Conservation (phyloP, 1,284 basidiomycete species). For the Ganoderma sinense region DNA sequence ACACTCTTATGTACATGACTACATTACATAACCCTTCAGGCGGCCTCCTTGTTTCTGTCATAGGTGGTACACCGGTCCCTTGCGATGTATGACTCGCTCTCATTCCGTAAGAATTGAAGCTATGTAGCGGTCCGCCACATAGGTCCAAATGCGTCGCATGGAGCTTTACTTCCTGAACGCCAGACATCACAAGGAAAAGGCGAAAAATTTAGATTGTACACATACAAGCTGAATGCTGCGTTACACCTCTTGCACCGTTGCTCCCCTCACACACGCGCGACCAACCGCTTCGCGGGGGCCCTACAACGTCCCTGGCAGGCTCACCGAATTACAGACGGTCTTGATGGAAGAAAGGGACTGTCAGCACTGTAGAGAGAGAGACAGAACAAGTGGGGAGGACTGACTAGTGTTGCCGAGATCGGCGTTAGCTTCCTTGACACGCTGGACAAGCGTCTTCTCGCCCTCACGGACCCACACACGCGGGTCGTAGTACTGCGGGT, state of each 20-base stretch:
- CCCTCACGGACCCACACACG: constrained; percentile 99
- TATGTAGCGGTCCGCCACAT: too few relatives aligned
- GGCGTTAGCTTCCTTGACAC: constrained; percentile 91
- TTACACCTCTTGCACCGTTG: neutral
- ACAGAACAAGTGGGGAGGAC: constrained; percentile 25
- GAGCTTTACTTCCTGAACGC: neutral
- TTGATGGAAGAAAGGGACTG: neutral
- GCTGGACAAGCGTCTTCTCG: constrained; percentile 90
- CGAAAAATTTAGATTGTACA: constrained; percentile 1
- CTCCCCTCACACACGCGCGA: neutral
- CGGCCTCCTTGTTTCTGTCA: too few relatives aligned
- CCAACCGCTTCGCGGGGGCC: neutral
- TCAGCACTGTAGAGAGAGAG: neutral
- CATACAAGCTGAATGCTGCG: constrained; percentile 1
- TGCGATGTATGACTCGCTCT: too few relatives aligned
- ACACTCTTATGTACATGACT: too few relatives aligned
- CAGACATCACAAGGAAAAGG: neutral
- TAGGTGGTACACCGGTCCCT: too few relatives aligned
- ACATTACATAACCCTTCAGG: too few relatives aligned
- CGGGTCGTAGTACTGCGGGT: constrained; percentile 82
- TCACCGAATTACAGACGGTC: constrained; percentile 23
- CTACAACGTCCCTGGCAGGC: neutral
- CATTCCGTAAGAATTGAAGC: too few relatives aligned
- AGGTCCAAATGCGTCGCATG: too few relatives aligned
- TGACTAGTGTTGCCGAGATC: constrained; percentile 85